Base-by-base conservation (phyloP, 2,329 filamentous ascomycete species). In the Colletotrichum simmondsii region DNA sequence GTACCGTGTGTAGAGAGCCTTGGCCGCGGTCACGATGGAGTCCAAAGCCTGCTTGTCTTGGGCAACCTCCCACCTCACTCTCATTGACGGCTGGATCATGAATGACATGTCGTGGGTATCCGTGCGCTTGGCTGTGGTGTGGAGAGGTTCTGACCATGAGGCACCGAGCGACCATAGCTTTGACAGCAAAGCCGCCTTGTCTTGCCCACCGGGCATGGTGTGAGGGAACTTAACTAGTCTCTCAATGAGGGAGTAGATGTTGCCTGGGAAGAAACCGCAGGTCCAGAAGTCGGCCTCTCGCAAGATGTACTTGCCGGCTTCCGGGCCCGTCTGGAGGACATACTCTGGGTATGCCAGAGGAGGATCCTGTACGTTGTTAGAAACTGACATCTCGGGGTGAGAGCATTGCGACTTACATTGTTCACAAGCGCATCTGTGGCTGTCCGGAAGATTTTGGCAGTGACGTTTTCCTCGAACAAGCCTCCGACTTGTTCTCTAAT, bases 21-120 rank as follows among this genome's bases (percentile, higher is more conserved):
- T 78, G 0, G 87, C 87, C 0, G 87, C 87, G 5, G 81, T 83
- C 1, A 85, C 73, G 7, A 88, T 80, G 12, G 81, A 81, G 1
- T 83, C 76, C 0, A 86, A 75, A 30, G 84, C 85, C 26, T 79
- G 68, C 2, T 73, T 59, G 54, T 86, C 83, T 0, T 81, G 80
- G 0, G 82, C 81, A 6, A 88, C 78, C 49, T 88, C 85, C 85
- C 86, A 89, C 4, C 85, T 81, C 16, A 84, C 83, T 49, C 85
- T 85, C 64, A 87, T 79, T 1, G 85, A 84, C 0, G 87, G 87
- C 26, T 86, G 83, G 4, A 89, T 85, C 75, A 89, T 88, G 74
- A 89, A 89, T 0, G 85, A 86, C 79, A 90, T 83, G 61, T 89
- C 87, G 67, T 89, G 88, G 0, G 87, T 89, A 66, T 88, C 86